Evolutionary conservation across 2,329 filamentous ascomycete genomes (phyloP).

Genomic region (Proliferodiscus dingleyae): DNA sequence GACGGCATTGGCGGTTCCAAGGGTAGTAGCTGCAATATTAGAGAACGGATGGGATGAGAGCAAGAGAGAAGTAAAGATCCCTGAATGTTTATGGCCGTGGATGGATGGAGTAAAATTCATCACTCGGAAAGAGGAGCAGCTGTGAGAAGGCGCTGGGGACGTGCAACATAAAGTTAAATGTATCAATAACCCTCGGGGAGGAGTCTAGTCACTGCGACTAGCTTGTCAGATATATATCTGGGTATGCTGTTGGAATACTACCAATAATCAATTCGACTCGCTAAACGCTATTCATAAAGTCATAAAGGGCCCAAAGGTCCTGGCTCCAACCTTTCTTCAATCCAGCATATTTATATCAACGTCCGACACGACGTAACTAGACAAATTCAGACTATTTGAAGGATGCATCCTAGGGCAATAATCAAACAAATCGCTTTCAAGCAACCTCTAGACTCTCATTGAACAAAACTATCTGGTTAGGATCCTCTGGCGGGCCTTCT

Average conservation of each 20-base stretch:
- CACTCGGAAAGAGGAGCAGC: slow-evolving; percentile 14
- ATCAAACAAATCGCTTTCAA: too few relatives aligned
- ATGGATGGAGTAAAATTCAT: slow-evolving; percentile 75
- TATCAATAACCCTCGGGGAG: too few relatives aligned
- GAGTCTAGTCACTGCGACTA: too few relatives aligned
- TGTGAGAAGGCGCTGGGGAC: too few relatives aligned
- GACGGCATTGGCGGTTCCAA: slow-evolving; percentile 85
- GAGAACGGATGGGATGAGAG: slow-evolving; percentile 85
- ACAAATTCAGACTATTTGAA: background rate
- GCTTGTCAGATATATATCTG: too few relatives aligned
- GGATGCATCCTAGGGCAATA: background rate
- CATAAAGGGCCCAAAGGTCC: background rate
- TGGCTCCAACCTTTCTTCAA: background rate
- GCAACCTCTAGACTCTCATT: slow-evolving; percentile 19
- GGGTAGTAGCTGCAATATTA: slow-evolving; percentile 81
- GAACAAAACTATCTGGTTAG: slow-evolving; percentile 20
- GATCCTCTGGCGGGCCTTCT: slow-evolving; percentile 8
- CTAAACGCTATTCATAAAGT: slow-evolving; percentile 7
- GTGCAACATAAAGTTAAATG: too few relatives aligned
- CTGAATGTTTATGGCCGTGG: slow-evolving; percentile 73
- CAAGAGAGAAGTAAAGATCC: slow-evolving; percentile 63
- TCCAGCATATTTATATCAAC: too few relatives aligned
- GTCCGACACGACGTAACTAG: too few relatives aligned
- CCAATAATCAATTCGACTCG: slow-evolving; percentile 1
- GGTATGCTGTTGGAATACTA: too few relatives aligned